Evolutionary conservation across 352 stramenopile genomes (phyloP).

Genomic region (Pythium inflatum): DNA sequence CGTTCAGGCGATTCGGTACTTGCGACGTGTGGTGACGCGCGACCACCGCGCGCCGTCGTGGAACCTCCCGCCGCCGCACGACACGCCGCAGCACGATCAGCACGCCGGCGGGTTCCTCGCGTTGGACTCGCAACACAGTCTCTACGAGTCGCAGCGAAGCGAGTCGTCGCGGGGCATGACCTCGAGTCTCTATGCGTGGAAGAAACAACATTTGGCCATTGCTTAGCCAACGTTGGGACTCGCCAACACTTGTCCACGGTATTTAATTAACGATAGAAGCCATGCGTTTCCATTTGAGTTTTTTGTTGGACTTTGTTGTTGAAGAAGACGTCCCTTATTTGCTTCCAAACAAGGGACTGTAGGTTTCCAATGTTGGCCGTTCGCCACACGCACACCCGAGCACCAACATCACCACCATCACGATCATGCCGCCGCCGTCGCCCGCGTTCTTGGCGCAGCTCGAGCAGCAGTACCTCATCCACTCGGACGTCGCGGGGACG

Average conservation of each 20-base stretch:
- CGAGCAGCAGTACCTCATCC: slow-evolving; percentile 46
- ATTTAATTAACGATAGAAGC: too few species aligned
- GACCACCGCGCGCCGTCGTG: background rate
- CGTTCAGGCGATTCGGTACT: background rate
- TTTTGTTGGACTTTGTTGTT: background rate
- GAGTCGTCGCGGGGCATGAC: slow-evolving; percentile 12
- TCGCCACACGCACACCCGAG: too few species aligned
- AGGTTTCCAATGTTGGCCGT: too few species aligned
- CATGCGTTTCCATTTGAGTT: too few species aligned
- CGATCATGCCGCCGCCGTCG: slow-evolving; percentile 37
- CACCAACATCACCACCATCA: background rate
- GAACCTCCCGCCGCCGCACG: background rate
- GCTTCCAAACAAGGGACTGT: background rate
- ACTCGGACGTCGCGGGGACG: slow-evolving; percentile 50
- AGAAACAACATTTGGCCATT: slow-evolving; percentile 1
- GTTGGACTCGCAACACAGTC: background rate
- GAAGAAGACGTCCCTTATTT: background rate
- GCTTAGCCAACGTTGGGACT: background rate
- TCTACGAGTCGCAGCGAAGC: background rate
- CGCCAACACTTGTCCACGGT: too few species aligned
- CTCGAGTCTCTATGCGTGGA: slow-evolving; percentile 4
- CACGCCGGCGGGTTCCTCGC: slow-evolving; percentile 12
- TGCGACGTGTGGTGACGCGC: background rate
- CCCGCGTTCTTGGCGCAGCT: slow-evolving; percentile 51
- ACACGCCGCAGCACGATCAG: background rate